Base-by-base conservation (phyloP, 768 basidiomycete genomes). In the Tylopilus plumbeoviolaceoides region DNA sequence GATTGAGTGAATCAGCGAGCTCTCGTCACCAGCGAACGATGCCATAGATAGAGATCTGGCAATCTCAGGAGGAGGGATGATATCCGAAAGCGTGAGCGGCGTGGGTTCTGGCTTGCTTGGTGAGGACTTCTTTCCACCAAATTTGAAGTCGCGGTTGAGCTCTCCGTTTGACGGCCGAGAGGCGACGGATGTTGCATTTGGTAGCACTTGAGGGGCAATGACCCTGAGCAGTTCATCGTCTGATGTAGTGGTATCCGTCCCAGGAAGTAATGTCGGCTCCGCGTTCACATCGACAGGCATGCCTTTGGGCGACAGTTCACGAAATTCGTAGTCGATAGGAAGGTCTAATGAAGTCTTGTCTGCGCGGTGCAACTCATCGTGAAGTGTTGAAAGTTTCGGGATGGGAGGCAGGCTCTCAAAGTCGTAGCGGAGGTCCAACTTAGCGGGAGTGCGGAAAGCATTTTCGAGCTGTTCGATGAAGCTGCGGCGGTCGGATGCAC, bases 121-220 rank as follows among this genome's bases (percentile, higher is more conserved):
- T 2, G 47, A 28, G 6, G 72, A 60, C 18, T 58, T 54, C 25
- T 59, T 69, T 21, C 87, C 87, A 23, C 89, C 88, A 54, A 90
- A 91, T 62, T 77, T 86, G 78, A 91, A 91, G 20, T 82, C 78
- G 8, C 72, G 77, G 56, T 90, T 83, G 42, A 91, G 76, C 56
- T 83, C 75, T 0, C 88, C 89, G 54, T 85, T 75, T 0, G 85
- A 86, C 2, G 76, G 75, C 18, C 70, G 75, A 21, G 77, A 76
- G 12, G 63, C 62, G 47, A 73, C 69, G 6, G 78, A 71, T 8
- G 59, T 54, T 5, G 61, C 47, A 17, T 64, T 58, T 42, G 62
- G 63, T 23, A 66, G 48, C 46, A 58, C 44, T n/a, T 48, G 51
- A 31, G 59, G 58, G 0, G 33, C 53, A 8, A 60, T 51, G 25